Base-by-base conservation (phyloP, 768 basidiomycete species). In the Collybia sp. region DNA sequence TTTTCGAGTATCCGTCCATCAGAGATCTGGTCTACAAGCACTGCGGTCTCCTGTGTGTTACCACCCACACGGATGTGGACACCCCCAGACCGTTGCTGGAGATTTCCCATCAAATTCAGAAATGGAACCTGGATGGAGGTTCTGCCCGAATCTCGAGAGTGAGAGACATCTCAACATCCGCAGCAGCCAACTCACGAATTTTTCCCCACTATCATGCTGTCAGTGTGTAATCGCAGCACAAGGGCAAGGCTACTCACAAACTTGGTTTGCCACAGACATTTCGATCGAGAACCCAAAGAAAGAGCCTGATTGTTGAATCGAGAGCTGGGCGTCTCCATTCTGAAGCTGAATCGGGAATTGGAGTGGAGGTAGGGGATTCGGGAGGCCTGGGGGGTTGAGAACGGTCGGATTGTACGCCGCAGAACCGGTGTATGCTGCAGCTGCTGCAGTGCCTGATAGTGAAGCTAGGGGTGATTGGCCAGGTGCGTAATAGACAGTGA, bases 61-160 rank as follows among this genome's bases (percentile, higher is more conserved):
- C 88, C 88, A 18, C 89, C 88, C 1, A 91, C 69, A 42, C 88
- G 79, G n/a, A 90, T 63, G 11, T 73, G 63, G 6, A 88, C 78
- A 1, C 62, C 56, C 2, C 87, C 87, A 2, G 77, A 76, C 19
- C 89, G 74, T 53, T 77, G 70, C 40, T 69, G 70, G n/a, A 93
- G 67, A 51, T 86, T 85, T 4, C 79, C 71, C 72, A 93, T 79
- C 25, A 90, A 69, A 58, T 92, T 91, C n/a, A 90, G 74, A 66
- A 90, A 88, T 0, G 82, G 74, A 33, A 83, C 74, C 39, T 76
- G 70, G 12, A 82, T 54, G 17, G 71, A 61, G 2, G 73, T 67
- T 30, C 75, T 79, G 34, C 6, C 44, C 15, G 17, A n/a, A 37
- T 37, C n/a, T 37, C 35, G 3, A 37, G 11, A 3, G 17, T 37